Conservation (phyloP, 1,139 yeast species). For the Yamadazyma blattariae region DNA sequence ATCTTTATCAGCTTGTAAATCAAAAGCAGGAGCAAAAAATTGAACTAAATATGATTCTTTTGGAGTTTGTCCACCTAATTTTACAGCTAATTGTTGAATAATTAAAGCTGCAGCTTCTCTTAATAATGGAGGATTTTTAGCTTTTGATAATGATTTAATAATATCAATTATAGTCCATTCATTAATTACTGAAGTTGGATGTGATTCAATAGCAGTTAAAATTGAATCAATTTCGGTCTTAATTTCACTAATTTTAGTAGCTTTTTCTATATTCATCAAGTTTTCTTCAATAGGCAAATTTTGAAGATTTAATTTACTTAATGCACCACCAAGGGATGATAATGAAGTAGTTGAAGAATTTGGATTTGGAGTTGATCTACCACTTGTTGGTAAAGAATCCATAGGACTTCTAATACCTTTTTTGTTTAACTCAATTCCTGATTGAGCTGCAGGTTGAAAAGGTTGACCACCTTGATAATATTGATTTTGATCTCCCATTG, state of each 20-base stretch:
- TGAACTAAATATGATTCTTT: conserved; percentile 71
- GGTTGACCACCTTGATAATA: not conserved
- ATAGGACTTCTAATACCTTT: conserved; percentile 22
- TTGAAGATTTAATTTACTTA: conserved; percentile 56
- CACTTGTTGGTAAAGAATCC: conserved; percentile 40
- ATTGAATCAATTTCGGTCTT: conserved; percentile 60
- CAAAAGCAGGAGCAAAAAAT: conserved; percentile 57
- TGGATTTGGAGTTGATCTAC: conserved; percentile 36
- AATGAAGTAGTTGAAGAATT: conserved; percentile 64
- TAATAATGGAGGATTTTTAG: conserved; percentile 69
- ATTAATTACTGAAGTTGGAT: conserved; percentile 49
- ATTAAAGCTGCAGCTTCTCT: conserved; percentile 75
- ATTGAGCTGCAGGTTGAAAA: not conserved
- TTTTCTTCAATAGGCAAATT: conserved; percentile 67
- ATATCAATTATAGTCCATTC: conserved; percentile 69
- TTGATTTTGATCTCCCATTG: conserved; percentile 4
- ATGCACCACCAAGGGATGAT: conserved; percentile 66
- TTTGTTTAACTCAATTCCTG: no score
- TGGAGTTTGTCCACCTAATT: conserved; percentile 66
- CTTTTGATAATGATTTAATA: conserved; percentile 61
- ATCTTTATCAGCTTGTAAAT: conserved; percentile 79
- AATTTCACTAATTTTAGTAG: conserved; percentile 61
- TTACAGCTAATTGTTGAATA: conserved; percentile 65
- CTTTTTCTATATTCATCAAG: conserved; percentile 54
- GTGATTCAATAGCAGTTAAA: conserved; percentile 39